These are phyloP conservation scores for Lactarius vividus DNA, from an alignment of 768 basidiomycete species.

Conservation along the genomic window DNA sequence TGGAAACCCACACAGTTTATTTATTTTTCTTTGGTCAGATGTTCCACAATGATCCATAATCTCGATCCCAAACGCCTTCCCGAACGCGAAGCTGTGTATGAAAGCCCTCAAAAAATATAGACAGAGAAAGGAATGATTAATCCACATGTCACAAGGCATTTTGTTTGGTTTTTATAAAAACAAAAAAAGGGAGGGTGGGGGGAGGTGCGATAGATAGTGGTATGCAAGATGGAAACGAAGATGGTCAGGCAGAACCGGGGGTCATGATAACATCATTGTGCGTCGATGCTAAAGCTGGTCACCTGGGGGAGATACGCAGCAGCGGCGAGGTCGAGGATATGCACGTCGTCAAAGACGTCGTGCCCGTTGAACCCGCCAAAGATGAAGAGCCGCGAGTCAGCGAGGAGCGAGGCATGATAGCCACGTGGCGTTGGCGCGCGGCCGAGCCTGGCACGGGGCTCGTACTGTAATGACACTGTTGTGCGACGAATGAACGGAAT, in stretches of 20 bases:
- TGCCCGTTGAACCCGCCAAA: constrained; percentile 89
- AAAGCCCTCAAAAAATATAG: not conserved
- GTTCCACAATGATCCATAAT: not conserved
- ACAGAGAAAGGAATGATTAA: not conserved
- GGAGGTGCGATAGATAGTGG: not conserved
- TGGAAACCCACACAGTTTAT: not conserved
- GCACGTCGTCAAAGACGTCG: constrained; percentile 81
- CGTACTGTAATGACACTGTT: constrained; percentile 81
- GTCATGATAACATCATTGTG: constrained; percentile 24
- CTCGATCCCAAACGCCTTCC: too few relatives aligned
- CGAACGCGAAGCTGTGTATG: not conserved
- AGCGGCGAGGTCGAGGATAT: constrained; percentile 81
- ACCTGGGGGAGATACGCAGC: constrained; percentile 90
- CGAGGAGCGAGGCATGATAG: constrained; percentile 78
- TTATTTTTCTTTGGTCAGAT: not conserved
- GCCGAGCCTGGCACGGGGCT: constrained; percentile 65
- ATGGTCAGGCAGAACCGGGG: not conserved
- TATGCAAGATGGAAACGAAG: not conserved
- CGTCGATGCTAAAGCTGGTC: constrained; percentile 48
- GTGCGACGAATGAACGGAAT: not conserved
- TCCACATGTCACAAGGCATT: not conserved
- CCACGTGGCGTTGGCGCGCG: constrained; percentile 71
- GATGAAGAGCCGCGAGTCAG: constrained; percentile 81
- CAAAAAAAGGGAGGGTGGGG: not conserved
- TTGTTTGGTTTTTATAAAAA: not conserved